phyloP scores from a whole-genome alignment of 371 early-diverging fungal genomes.

The Circinella minor region DNA sequence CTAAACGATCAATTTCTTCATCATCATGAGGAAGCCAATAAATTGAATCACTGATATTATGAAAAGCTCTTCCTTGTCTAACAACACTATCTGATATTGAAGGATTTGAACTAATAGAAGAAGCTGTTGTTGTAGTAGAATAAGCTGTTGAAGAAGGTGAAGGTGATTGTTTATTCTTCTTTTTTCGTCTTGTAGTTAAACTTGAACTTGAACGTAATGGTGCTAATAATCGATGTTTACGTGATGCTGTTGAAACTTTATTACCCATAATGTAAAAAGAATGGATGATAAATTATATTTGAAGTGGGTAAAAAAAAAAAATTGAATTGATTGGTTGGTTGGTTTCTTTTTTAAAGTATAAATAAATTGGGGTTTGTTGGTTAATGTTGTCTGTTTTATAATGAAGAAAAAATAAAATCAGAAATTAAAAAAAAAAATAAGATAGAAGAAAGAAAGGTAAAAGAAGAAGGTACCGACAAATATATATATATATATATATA shows the following conservation, averaged over 20 bases:
- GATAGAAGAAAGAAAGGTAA: neutral
- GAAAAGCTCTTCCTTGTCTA: constrained; percentile 25
- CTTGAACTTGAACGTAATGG: neutral
- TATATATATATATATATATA: neutral
- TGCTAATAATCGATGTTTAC: neutral
- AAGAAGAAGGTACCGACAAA: neutral
- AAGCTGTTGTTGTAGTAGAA: neutral
- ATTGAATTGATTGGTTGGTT: neutral
- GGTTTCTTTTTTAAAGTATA: neutral
- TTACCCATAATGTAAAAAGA: constrained; percentile 3
- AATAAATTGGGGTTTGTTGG: neutral
- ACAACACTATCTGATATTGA: constrained; percentile 18
- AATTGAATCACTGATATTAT: constrained; percentile 27
- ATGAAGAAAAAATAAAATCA: neutral
- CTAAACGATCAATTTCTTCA: constrained; percentile 45
- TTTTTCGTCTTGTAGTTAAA: neutral
- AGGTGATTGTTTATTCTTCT: neutral
- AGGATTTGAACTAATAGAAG: constrained; percentile 10
- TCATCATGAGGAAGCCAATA: constrained; percentile 53
- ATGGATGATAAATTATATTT: neutral
- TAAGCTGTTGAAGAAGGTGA: neutral
- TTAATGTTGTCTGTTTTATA: neutral
- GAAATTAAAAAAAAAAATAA: neutral
- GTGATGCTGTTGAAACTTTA: constrained; percentile 9
- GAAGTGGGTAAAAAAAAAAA: neutral